Conservation (phyloP, 2,329 filamentous ascomycete genomes). For the Venturia oleaginea region DNA sequence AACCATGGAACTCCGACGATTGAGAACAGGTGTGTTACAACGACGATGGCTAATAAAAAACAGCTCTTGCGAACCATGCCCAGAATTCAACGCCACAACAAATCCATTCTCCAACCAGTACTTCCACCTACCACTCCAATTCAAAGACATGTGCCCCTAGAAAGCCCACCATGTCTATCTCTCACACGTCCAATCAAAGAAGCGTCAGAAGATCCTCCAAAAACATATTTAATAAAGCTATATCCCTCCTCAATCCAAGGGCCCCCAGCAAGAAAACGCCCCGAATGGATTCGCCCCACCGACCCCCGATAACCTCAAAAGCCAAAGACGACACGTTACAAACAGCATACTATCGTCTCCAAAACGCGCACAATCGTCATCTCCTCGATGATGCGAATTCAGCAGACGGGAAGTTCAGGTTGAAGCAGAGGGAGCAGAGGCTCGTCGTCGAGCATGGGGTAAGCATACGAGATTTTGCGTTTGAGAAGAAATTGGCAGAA, state of each 20-base stretch:
- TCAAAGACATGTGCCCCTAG: neutral
- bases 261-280: neutral
- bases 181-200: neutral
- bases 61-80: neutral
- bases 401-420: neutral
- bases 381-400: neutral
- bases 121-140: neutral
- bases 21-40: neutral
- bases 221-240: neutral
- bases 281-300: too few species aligned
- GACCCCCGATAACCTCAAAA: neutral
- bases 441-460: neutral
- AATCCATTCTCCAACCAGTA: neutral
- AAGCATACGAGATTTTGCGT: neutral
- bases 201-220: neutral
- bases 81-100: neutral
- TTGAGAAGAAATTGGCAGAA: neutral
- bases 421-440: neutral
- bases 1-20: neutral
- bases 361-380: neutral
- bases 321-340: neutral
- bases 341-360: neutral
- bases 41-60: too few species aligned
- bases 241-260: neutral
- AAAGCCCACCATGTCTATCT: neutral